Evolutionary conservation across 805 yeast genomes (phyloP).

Genomic region (Metschnikowia orientalis): DNA sequence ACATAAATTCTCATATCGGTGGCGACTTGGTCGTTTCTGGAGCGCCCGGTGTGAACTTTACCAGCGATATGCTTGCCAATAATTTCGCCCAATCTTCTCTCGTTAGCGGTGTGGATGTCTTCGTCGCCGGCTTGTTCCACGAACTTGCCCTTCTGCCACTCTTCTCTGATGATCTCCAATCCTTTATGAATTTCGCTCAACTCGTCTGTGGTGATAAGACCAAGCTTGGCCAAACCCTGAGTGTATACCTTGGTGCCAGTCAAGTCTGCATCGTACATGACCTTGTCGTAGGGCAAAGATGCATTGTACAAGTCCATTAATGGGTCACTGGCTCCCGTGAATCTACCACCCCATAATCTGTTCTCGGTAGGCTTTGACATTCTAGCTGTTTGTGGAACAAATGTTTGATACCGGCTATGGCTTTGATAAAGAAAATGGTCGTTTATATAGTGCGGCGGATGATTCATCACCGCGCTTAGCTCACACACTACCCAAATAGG

Average conservation of each 20-base stretch:
- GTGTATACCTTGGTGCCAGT: conserved; percentile 95
- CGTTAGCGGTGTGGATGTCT: conserved; percentile 98
- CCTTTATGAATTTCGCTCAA: conserved; percentile 80
- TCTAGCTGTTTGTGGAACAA: neutral
- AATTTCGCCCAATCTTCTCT: conserved; percentile 93
- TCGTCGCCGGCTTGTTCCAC: conserved; percentile 87
- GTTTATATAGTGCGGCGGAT: conserved; percentile 1
- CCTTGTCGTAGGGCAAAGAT: conserved; percentile 91
- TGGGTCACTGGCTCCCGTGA: conserved; percentile 96
- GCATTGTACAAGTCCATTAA: conserved; percentile 97
- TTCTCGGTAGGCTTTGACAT: conserved; percentile 51
- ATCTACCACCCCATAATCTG: conserved; percentile 97
- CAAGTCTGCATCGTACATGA: conserved; percentile 90
- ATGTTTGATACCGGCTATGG: neutral
- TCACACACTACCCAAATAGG: conserved; percentile 10
- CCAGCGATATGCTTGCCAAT: conserved; percentile 94
- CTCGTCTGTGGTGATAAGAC: conserved; percentile 69
- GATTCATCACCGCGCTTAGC: conserved; percentile 25
- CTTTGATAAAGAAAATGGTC: conserved; percentile 1
- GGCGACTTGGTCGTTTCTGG: conserved; percentile 98
- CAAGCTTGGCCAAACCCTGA: conserved; percentile 74
- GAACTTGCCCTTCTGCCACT: conserved; percentile 73
- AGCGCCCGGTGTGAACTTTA: conserved; percentile 98
- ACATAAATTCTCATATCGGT: conserved; percentile 97
- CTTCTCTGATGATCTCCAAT: conserved; percentile 60